Percentiles rank a stretch among this genome's conserved stretches.
Evolutionary conservation across 2,329 filamentous ascomycete genomes (phyloP).

Genomic region (Colletotrichum abscissum): DNA sequence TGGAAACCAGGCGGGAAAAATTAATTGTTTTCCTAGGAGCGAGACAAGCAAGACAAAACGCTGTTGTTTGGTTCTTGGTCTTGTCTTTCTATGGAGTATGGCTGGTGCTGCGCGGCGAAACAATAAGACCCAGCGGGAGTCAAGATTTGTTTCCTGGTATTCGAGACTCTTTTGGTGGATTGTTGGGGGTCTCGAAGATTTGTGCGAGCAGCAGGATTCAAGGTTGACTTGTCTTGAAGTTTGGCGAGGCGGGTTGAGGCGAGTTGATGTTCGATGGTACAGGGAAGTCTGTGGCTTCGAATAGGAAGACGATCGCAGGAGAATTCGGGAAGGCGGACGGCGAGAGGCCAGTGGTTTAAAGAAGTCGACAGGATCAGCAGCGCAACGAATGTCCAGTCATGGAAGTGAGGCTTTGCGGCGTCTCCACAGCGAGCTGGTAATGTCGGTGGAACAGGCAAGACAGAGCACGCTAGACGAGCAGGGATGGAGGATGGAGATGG

Average conservation of each 20-base stretch:
- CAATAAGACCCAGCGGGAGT: neutral
- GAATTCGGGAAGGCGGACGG: conserved; percentile 21
- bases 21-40: conserved; percentile 4
- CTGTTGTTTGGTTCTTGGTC: conserved; percentile 11
- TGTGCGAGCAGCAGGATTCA: conserved; percentile 17
- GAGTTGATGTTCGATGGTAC: conserved; percentile 25
- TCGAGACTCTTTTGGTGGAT: neutral
- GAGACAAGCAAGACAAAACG: conserved; percentile 3
- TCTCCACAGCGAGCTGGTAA: conserved; percentile 36
- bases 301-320: conserved; percentile 28
- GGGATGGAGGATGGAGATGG: conserved; percentile 4
- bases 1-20: conserved; percentile 14
- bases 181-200: conserved; percentile 14
- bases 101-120: conserved; percentile 1
- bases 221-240: neutral
- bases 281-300: conserved; percentile 35
- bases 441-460: conserved; percentile 37
- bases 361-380: conserved; percentile 35
- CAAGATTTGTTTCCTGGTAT: neutral
- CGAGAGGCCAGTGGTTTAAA: conserved; percentile 36
- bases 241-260: conserved; percentile 19
- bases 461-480: conserved; percentile 34
- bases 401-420: conserved; percentile 38
- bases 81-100: neutral
- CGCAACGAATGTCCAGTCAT: conserved; percentile 35